phyloP scores from a whole-genome alignment of 768 basidiomycete species.

The Psilocybe tampanensis region DNA sequence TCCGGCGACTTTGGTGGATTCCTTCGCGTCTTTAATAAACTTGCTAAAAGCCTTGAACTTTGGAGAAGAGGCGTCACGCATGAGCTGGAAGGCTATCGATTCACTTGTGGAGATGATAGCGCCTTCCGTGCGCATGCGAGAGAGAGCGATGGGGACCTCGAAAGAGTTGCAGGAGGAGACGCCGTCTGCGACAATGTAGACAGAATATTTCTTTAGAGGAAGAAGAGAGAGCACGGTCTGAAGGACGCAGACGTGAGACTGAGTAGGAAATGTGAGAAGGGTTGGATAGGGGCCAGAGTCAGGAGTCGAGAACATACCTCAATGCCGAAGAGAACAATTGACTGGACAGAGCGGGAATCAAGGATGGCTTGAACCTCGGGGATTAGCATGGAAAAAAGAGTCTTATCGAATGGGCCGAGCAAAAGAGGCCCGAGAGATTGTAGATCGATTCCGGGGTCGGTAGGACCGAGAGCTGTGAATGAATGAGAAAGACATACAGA shows the following conservation, averaged over 20 bases:
- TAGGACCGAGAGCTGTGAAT: conserved; percentile 64
- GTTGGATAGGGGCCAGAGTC: neutral
- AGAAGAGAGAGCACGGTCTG: conserved; percentile 80
- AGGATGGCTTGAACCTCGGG: conserved; percentile 63
- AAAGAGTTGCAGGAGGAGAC: conserved; percentile 81
- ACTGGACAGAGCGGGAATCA: conserved; percentile 48
- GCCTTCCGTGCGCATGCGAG: conserved; percentile 70
- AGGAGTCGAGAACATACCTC: conserved; percentile 55
- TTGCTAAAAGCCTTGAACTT: conserved; percentile 74
- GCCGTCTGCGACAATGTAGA: conserved; percentile 81
- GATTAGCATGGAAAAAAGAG: conserved; percentile 84
- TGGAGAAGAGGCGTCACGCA: conserved; percentile 60
- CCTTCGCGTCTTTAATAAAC: conserved; percentile 79
- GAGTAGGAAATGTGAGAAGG: conserved; percentile 3
- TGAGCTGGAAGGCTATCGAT: conserved; percentile 75
- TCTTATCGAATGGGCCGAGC: conserved; percentile 71
- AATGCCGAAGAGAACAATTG: conserved; percentile 83
- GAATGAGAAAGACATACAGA: conserved; percentile 3
- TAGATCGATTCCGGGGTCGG: conserved; percentile 62
- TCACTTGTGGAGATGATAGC: conserved; percentile 82
- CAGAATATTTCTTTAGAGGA: conserved; percentile 36
- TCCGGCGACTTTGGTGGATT: conserved; percentile 50
- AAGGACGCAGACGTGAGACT: conserved; percentile 90
- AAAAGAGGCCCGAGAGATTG: conserved; percentile 55
- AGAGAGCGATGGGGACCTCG: conserved; percentile 78